phyloP scores from a whole-genome alignment of 768 basidiomycete genomes.

The Multifurca ochricompacta region DNA sequence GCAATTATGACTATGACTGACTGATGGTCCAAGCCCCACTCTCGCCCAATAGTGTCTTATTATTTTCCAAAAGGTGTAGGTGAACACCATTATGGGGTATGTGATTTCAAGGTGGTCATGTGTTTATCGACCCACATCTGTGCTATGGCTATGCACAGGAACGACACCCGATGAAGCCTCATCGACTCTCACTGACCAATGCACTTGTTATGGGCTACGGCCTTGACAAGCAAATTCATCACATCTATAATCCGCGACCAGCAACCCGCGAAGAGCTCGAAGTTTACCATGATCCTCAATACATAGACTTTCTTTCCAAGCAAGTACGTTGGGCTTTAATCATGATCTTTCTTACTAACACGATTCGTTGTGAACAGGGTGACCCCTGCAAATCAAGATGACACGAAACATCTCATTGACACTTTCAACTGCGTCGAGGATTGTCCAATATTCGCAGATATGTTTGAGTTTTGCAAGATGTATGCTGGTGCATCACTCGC shows the following conservation, averaged over 20 bases:
- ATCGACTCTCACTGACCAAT: slow-evolving; percentile 92
- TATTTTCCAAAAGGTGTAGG: slow-evolving; percentile 94
- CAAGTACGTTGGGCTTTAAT: slow-evolving; percentile 30
- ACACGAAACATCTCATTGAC: slow-evolving; percentile 73
- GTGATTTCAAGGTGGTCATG: slow-evolving; percentile 25
- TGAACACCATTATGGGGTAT: slow-evolving; percentile 92
- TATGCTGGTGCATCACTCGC: slow-evolving; percentile 90
- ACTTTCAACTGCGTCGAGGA: slow-evolving; percentile 95
- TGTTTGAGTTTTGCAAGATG: slow-evolving; percentile 92
- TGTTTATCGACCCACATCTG: slow-evolving; percentile 7
- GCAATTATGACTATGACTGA: neutral
- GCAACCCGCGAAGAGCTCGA: slow-evolving; percentile 88
- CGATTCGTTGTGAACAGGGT: slow-evolving; percentile 44
- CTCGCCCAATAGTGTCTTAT: slow-evolving; percentile 87
- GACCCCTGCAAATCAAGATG: slow-evolving; percentile 62
- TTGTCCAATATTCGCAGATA: slow-evolving; percentile 90
- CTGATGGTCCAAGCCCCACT: slow-evolving; percentile 49
- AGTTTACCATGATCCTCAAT: slow-evolving; percentile 89
- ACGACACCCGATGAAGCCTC: slow-evolving; percentile 98
- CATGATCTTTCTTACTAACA: slow-evolving; percentile 1
- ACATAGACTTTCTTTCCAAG: slow-evolving; percentile 93
- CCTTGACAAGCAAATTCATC: slow-evolving; percentile 88
- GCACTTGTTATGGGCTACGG: slow-evolving; percentile 94
- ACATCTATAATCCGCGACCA: slow-evolving; percentile 80
- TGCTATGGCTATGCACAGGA: slow-evolving; percentile 51